phyloP scores from a whole-genome alignment of 805 yeast genomes.

The Torulaspora quercuum region DNA sequence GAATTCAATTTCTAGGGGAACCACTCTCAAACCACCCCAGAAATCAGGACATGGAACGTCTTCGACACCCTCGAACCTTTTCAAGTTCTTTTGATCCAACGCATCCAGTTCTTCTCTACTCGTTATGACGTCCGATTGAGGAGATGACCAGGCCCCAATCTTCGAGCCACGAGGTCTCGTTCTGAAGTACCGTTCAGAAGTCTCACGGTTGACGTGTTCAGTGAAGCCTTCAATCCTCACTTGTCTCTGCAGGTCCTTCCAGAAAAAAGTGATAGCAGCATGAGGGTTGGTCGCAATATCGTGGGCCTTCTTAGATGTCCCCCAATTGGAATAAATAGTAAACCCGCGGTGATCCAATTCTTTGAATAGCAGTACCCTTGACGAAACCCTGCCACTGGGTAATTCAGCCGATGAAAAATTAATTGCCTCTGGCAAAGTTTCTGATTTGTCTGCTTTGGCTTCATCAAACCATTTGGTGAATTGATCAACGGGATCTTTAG shows the following conservation, averaged over 20 bases:
- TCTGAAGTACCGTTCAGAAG: constrained; percentile 70
- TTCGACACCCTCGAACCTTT: constrained; percentile 56
- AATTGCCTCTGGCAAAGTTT: constrained; percentile 75
- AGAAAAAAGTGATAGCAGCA: constrained; percentile 84
- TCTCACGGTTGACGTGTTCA: constrained; percentile 69
- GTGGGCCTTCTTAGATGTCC: constrained; percentile 69
- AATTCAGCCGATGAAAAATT: constrained; percentile 83
- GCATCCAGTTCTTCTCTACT: constrained; percentile 62
- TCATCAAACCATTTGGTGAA: constrained; percentile 83
- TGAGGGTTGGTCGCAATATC: constrained; percentile 70
- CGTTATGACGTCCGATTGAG: constrained; percentile 65
- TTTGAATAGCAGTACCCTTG: constrained; percentile 80
- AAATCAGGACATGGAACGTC: constrained; percentile 85
- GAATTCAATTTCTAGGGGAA: constrained; percentile 88
- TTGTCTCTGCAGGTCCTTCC: constrained; percentile 89
- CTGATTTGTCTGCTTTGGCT: constrained; percentile 52
- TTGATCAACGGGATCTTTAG: constrained; percentile 63
- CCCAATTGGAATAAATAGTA: constrained; percentile 90
- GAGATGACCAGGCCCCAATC: constrained; percentile 96
- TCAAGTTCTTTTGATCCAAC: constrained; percentile 45
- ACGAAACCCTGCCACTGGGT: constrained; percentile 87
- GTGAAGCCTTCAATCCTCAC: constrained; percentile 87
- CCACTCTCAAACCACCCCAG: constrained; percentile 93
- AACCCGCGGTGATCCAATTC: constrained; percentile 85
- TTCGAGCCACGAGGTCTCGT: constrained; percentile 91